Evolutionary conservation across 148 eudicot genomes (phyloP).

Genomic region (Persicaria tinctoria): DNA sequence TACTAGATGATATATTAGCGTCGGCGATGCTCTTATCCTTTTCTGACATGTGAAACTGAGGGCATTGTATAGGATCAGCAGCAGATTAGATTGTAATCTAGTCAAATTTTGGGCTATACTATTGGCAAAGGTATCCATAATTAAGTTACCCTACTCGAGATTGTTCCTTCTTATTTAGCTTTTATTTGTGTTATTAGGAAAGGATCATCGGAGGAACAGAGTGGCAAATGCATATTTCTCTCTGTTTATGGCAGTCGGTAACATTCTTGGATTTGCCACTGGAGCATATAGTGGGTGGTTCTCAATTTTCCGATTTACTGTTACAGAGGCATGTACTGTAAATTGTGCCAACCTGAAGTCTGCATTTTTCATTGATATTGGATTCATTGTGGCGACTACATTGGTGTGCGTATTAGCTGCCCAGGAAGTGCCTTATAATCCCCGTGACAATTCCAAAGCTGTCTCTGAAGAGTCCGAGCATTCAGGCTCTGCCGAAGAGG

Average conservation of each 20-base stretch:
- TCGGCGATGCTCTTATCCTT: neutral
- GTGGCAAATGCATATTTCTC: slow-evolving; percentile 99
- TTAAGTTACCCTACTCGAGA: neutral
- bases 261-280: slow-evolving; percentile 91
- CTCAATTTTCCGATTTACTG: slow-evolving; percentile 65
- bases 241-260: slow-evolving; percentile 91
- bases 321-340: slow-evolving; percentile 55
- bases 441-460: slow-evolving; percentile 18
- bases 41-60: neutral
- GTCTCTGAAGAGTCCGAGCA: slow-evolving; percentile 20
- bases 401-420: slow-evolving; percentile 32
- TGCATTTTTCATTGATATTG: slow-evolving; percentile 64
- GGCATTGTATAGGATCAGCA: neutral
- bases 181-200: slow-evolving; percentile 16
- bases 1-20: neutral
- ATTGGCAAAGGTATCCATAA: neutral
- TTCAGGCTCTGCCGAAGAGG: slow-evolving; percentile 33
- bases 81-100: neutral
- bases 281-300: slow-evolving; percentile 84
- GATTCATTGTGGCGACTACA: slow-evolving; percentile 33
- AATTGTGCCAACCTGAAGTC: slow-evolving; percentile 93
- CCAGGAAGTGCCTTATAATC: slow-evolving; percentile 52
- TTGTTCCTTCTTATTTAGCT: neutral
- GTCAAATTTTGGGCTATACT: neutral
- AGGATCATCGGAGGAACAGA: slow-evolving; percentile 86